Evolutionary conservation across 164 flowering plant species (phyloP).

Genomic region (Pachysandra terminalis): DNA sequence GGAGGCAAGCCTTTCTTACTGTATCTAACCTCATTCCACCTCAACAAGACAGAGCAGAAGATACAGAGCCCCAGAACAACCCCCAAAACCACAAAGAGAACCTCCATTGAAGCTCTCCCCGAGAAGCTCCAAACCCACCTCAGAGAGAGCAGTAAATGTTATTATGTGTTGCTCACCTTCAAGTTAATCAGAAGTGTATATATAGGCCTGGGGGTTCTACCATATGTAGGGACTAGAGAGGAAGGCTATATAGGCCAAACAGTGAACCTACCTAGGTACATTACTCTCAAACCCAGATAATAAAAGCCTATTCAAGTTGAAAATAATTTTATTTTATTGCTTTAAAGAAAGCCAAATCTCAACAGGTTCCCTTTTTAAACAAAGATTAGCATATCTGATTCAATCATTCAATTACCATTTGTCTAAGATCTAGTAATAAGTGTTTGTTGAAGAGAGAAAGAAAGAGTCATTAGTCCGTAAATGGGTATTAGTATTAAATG

Average conservation of each 20-base stretch:
- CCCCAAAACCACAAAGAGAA: constrained; percentile 37
- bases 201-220: constrained; percentile 30
- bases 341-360: neutral
- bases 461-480: neutral
- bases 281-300: neutral
- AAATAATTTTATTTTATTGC: no score
- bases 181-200: constrained; percentile 20
- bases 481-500: neutral
- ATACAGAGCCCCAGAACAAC: constrained; percentile 41
- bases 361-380: neutral
- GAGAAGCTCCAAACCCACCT: constrained; percentile 23
- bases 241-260: constrained; percentile 3
- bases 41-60: constrained; percentile 52
- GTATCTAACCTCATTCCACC: constrained; percentile 81
- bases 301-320: constrained; percentile 1
- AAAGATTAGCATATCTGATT: neutral
- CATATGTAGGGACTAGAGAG: constrained; percentile 9
- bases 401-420: neutral
- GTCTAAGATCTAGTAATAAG: neutral
- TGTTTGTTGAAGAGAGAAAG: neutral
- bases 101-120: constrained; percentile 52
- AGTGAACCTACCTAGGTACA: neutral
- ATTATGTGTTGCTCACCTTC: constrained; percentile 29
- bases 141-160: constrained; percentile 21
- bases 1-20: constrained; percentile 85